Evolutionary conservation across 2,329 filamentous ascomycete genomes (phyloP).

Genomic region (Cadophora gregata): DNA sequence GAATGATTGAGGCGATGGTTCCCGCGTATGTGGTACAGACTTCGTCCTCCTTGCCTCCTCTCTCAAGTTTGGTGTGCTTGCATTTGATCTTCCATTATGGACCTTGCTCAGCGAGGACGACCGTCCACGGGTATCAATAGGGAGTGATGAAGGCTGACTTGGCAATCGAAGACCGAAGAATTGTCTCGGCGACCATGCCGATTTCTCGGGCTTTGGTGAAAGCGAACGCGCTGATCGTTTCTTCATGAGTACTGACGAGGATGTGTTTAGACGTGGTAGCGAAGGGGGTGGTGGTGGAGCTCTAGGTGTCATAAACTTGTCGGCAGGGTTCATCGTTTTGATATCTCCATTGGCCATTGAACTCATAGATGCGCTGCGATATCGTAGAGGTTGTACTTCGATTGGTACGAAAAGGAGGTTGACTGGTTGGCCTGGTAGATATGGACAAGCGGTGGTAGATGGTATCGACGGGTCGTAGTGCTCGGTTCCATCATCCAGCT

Average conservation of each 20-base stretch:
- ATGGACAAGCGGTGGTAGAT: slow-evolving; percentile 79
- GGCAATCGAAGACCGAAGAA: slow-evolving; percentile 41
- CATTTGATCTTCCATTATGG: slow-evolving; percentile 19
- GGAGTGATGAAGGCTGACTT: not conserved
- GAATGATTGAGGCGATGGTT: slow-evolving; percentile 34
- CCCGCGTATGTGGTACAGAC: slow-evolving; percentile 33
- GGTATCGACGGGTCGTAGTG: slow-evolving; percentile 75
- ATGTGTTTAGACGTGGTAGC: slow-evolving; percentile 52
- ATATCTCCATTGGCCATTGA: slow-evolving; percentile 63
- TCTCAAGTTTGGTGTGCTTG: slow-evolving; percentile 26
- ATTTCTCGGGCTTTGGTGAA: slow-evolving; percentile 39
- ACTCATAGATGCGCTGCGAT: slow-evolving; percentile 69
- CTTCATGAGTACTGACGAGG: slow-evolving; percentile 45
- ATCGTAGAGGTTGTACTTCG: slow-evolving; percentile 62
- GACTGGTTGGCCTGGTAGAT: slow-evolving; percentile 85
- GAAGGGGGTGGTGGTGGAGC: slow-evolving; percentile 58
- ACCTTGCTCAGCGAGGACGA: slow-evolving; percentile 34
- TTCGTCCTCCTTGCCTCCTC: slow-evolving; percentile 25
- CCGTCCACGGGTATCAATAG: slow-evolving; percentile 34
- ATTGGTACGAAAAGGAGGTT: slow-evolving; percentile 84
- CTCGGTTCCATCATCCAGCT: slow-evolving; percentile 79
- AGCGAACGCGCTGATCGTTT: slow-evolving; percentile 39
- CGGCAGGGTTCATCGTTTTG: slow-evolving; percentile 78
- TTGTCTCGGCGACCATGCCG: slow-evolving; percentile 39
- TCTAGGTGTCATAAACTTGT: slow-evolving; percentile 75